Evolutionary conservation across 2,329 filamentous ascomycete genomes (phyloP).

Genomic region (Fusarium annulatum): DNA sequence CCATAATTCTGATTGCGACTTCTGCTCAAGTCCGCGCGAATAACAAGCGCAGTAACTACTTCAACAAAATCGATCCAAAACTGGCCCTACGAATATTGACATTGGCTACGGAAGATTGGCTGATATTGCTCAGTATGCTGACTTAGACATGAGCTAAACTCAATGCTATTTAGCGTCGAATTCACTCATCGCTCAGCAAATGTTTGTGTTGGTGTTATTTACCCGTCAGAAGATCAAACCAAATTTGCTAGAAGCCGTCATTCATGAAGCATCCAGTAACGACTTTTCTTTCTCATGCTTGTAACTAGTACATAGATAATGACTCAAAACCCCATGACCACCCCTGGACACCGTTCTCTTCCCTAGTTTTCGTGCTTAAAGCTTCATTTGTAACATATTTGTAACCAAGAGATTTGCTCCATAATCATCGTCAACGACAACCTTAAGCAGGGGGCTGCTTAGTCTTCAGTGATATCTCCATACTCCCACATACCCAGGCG

Average conservation of each 20-base stretch:
- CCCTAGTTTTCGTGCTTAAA: constrained; percentile 20
- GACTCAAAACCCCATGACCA: neutral
- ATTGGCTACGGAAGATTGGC: constrained; percentile 3
- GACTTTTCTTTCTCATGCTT: constrained; percentile 6
- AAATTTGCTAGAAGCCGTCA: neutral
- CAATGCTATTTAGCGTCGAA: constrained; percentile 15
- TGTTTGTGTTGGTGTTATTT: constrained; percentile 25
- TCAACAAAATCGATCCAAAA: constrained; percentile 3
- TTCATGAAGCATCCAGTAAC: neutral
- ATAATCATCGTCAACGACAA: neutral
- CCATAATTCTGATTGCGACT: constrained; percentile 26
- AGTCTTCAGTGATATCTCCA: constrained; percentile 93
- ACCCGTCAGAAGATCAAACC: neutral
- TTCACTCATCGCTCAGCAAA: neutral
- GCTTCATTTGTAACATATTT: constrained; percentile 16
- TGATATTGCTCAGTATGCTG: constrained; percentile 19
- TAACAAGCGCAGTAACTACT: constrained; percentile 3
- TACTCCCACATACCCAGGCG: constrained; percentile 98
- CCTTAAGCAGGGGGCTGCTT: constrained; percentile 44
- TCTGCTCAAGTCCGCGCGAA: constrained; percentile 31
- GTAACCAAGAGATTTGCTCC: constrained; percentile 19
- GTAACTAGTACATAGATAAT: constrained; percentile 17
- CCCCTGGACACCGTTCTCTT: constrained; percentile 23
- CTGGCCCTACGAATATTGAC: neutral
- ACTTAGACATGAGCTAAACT: constrained; percentile 5